These are phyloP conservation scores for Scutellaria galericulata DNA, from an alignment of 257 asterid species.

Conservation along the genomic window DNA sequence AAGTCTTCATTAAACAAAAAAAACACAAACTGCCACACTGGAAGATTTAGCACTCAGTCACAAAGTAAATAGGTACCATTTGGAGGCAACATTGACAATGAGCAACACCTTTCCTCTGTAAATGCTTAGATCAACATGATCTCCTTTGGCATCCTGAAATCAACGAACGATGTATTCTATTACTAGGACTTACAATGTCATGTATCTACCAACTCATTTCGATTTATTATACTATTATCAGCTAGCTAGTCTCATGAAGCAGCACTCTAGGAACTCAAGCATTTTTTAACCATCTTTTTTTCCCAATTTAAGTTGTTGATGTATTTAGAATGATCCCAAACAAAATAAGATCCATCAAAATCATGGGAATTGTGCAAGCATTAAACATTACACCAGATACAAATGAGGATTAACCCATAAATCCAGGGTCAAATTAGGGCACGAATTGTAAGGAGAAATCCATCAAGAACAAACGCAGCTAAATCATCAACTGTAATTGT, in stretches of 20 bases:
- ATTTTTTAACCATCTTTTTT: not conserved
- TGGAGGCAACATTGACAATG: constrained; percentile 75
- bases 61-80: constrained; percentile 50
- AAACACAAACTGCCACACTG: not conserved
- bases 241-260: not conserved
- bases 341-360: not conserved
- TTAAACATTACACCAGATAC: not conserved
- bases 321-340: not conserved
- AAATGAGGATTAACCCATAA: not conserved
- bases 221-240: not conserved
- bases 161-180: not conserved
- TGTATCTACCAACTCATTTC: not conserved
- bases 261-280: not conserved
- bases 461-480: not conserved
- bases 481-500: not conserved
- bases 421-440: not conserved
- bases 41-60: not conserved
- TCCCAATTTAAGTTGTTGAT: constrained; percentile 1
- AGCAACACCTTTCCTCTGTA: constrained; percentile 55
- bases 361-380: not conserved
- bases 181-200: not conserved
- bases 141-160: constrained; percentile 57
- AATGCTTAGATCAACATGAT: constrained; percentile 49
- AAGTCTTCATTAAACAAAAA: not conserved
- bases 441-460: not conserved